Percentiles rank a stretch among this genome's conserved stretches.
Evolutionary conservation across 108 stramenopile species (phyloP).

Genomic region (Stephanodiscus triporus): DNA sequence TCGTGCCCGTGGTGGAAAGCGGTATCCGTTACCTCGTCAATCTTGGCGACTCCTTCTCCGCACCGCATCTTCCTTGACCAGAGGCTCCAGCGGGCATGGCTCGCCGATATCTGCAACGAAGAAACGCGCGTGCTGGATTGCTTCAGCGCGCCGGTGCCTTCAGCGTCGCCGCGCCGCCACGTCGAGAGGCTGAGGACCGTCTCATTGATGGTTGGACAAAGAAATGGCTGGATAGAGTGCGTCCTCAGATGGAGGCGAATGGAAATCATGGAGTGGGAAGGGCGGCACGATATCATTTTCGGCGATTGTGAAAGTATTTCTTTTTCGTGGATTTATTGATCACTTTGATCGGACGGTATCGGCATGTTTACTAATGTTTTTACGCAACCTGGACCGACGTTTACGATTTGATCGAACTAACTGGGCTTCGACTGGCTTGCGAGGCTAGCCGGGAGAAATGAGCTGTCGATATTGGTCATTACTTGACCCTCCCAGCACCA

Average conservation of each 20-base stretch:
- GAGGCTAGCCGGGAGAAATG: slow-evolving; percentile 75
- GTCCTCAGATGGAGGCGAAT: slow-evolving; percentile 81
- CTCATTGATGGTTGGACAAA: slow-evolving; percentile 74
- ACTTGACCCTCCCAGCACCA: slow-evolving; percentile 85
- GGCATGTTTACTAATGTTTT: background rate
- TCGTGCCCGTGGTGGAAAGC: slow-evolving; percentile 66
- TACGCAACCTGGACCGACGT: too few species aligned
- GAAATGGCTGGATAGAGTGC: slow-evolving; percentile 82
- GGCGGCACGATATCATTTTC: slow-evolving; percentile 80
- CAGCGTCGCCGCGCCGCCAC: slow-evolving; percentile 80
- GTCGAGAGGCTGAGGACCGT: slow-evolving; percentile 67
- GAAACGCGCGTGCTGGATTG: slow-evolving; percentile 82
- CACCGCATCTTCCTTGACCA: slow-evolving; percentile 87
- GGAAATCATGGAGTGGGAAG: slow-evolving; percentile 71
- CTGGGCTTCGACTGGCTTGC: slow-evolving; percentile 79
- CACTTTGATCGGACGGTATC: background rate
- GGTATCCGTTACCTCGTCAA: slow-evolving; percentile 71
- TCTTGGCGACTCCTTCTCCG: slow-evolving; percentile 77
- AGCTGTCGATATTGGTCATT: slow-evolving; percentile 84
- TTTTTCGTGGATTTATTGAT: background rate
- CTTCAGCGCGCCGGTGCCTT: slow-evolving; percentile 84
- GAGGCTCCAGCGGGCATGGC: slow-evolving; percentile 74
- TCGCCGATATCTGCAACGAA: slow-evolving; percentile 61
- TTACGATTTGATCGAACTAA: too few species aligned
- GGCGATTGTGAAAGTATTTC: slow-evolving; percentile 74